Percentiles rank a stretch among this genome's conserved stretches.
Conservation (phyloP, 257 asterid species). For the Ligustrum vulgare region DNA sequence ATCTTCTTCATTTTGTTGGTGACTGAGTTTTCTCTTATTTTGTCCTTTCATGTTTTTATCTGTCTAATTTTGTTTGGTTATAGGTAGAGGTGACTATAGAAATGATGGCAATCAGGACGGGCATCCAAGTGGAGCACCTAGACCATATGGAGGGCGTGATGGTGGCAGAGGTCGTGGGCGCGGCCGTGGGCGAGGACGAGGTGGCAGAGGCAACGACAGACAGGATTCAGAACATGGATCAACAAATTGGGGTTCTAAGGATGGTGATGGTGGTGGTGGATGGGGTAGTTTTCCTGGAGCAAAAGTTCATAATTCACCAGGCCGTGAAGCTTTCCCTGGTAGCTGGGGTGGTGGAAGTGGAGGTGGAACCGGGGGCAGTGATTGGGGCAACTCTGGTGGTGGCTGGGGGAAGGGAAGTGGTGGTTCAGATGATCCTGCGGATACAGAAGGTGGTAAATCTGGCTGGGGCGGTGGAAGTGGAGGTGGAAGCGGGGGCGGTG, state of each 20-base stretch:
- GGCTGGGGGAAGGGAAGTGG: slow-evolving; percentile 39
- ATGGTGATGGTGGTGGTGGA: slow-evolving; percentile 40
- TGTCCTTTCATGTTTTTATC: background rate
- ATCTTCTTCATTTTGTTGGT: background rate
- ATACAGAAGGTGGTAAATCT: slow-evolving; percentile 36
- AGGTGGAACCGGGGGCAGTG: background rate
- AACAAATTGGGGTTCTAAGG: slow-evolving; percentile 65
- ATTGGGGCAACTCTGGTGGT: slow-evolving; percentile 15
- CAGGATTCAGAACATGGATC: slow-evolving; percentile 49
- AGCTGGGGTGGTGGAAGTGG: slow-evolving; percentile 9
- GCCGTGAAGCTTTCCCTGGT: slow-evolving; percentile 47
- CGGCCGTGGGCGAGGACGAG: slow-evolving; percentile 46
- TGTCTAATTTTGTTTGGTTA: slow-evolving; percentile 16
- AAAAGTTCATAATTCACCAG: slow-evolving; percentile 53
- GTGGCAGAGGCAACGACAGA: slow-evolving; percentile 42
- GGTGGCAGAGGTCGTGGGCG: slow-evolving; percentile 32
- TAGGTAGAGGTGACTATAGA: slow-evolving; percentile 80
- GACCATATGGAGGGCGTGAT: slow-evolving; percentile 52
- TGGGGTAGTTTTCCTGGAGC: slow-evolving; percentile 62
- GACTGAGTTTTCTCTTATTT: background rate
- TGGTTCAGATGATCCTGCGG: slow-evolving; percentile 11
- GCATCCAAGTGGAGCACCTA: slow-evolving; percentile 57
- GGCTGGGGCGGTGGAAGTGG: slow-evolving; percentile 50
- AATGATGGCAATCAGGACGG: slow-evolving; percentile 58
- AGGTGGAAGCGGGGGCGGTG: background rate